Evolutionary conservation across 148 eudicot genomes (phyloP).

Genomic region (Vaccinium vitisidaea): DNA sequence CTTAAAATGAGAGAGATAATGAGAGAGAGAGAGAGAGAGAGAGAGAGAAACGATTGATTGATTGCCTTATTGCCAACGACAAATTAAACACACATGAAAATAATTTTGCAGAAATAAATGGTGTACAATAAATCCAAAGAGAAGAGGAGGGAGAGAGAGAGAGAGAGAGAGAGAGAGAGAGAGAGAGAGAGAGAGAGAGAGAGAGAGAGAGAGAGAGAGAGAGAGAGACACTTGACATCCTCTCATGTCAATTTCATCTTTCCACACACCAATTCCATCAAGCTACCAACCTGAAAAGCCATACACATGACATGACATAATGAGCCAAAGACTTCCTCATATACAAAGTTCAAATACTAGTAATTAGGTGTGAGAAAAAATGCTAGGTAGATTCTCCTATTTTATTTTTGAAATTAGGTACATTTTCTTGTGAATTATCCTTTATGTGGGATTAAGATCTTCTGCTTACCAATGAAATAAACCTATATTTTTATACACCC

Average conservation of each 20-base stretch:
- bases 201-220: background rate
- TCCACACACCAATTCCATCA: slow-evolving; percentile 6
- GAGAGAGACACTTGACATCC: slow-evolving; percentile 38
- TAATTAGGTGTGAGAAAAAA: background rate
- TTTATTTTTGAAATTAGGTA: background rate
- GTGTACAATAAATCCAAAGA: slow-evolving; percentile 26
- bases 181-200: slow-evolving; percentile 7
- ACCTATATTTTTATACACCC: too few relatives aligned
- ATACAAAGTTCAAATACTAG: background rate
- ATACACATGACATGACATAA: background rate
- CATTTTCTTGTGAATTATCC: background rate
- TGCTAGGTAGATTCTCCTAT: background rate
- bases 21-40: too few relatives aligned
- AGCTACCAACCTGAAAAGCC: slow-evolving; percentile 35
- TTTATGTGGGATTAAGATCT: background rate
- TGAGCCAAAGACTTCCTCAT: background rate
- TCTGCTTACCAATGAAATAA: too few relatives aligned
- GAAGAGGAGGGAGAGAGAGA: background rate
- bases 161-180: slow-evolving; percentile 5
- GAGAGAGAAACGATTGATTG: background rate
- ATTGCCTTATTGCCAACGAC: slow-evolving; percentile 11
- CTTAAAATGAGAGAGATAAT: too few relatives aligned
- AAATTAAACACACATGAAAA: slow-evolving; percentile 18
- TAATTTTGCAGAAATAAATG: slow-evolving; percentile 23
- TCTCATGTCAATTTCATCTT: slow-evolving; percentile 49